A percentile compares a stretch with the other conserved stretches of the same genome.
Conservation (phyloP, 202 grass and related monocot species). For the Dendrocalamus latiflorus region DNA sequence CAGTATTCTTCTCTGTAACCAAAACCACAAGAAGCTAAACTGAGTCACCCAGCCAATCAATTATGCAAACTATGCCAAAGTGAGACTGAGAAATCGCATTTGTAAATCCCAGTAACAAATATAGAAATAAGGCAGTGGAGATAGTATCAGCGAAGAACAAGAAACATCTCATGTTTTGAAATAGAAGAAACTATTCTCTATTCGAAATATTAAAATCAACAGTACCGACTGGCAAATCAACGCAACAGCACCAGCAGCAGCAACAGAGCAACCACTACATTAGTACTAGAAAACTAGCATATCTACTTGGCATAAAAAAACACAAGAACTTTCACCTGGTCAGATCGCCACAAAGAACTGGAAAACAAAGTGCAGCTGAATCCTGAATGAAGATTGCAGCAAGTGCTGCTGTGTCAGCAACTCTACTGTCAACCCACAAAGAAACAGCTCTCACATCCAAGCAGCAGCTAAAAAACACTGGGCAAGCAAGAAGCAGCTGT, state of each 20-base stretch:
- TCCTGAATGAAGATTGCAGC: background rate
- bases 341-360: background rate
- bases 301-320: background rate
- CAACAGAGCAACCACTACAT: background rate
- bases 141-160: background rate
- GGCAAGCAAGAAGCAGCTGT: background rate
- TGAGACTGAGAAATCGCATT: background rate
- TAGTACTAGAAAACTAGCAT: background rate
- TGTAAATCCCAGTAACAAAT: background rate
- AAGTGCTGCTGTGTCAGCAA: background rate
- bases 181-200: background rate
- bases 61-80: background rate
- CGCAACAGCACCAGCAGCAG: background rate
- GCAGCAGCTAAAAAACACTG: no score
- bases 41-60: background rate
- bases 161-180: background rate
- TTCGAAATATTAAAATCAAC: background rate
- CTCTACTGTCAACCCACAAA: background rate
- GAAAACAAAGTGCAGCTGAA: background rate
- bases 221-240: background rate
- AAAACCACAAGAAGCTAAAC: slow-evolving; percentile 17
- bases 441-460: no score
- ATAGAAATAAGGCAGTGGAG: background rate
- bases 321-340: background rate
- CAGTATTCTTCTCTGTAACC: slow-evolving; percentile 38